Percentiles rank a stretch among this genome's conserved stretches.
phyloP scores from a whole-genome alignment of 257 asterid genomes.

The Jacaranda mimosifolia region DNA sequence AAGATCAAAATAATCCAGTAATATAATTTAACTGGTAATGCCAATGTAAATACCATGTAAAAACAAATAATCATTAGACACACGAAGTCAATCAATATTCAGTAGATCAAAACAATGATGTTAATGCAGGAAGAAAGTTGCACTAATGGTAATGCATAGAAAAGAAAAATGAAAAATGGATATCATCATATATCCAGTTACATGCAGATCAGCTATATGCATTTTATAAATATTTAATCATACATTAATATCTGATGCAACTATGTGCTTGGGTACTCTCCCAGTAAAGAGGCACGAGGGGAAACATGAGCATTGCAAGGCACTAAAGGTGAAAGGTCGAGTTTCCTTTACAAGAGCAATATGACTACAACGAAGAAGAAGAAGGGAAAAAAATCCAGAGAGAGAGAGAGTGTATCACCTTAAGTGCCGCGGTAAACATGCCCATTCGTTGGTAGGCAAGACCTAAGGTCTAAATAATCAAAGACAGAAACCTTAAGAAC shows the following conservation, averaged over 20 bases:
- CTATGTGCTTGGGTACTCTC: not conserved
- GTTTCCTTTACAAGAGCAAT: constrained; percentile 17
- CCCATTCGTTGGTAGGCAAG: constrained; percentile 95
- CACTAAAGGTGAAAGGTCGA: constrained; percentile 14
- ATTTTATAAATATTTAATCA: not conserved
- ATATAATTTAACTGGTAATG: not conserved
- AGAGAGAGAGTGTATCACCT: constrained; percentile 56
- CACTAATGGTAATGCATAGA: constrained; percentile 1
- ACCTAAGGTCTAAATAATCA: constrained; percentile 74
- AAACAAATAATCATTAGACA: not conserved
- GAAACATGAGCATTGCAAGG: not conserved
- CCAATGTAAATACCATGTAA: not conserved
- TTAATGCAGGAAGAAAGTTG: constrained; percentile 17
- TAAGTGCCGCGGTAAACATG: constrained; percentile 96
- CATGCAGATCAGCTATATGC: constrained; percentile 29
- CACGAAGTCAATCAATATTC: not conserved
- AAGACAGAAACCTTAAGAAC: constrained; percentile 23
- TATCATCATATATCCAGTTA: constrained; percentile 9
- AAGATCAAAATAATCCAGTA: constrained; percentile 13
- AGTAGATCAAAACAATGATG: not conserved
- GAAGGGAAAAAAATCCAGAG: not conserved
- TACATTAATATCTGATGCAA: constrained; percentile 13
- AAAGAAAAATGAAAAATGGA: constrained; percentile 5
- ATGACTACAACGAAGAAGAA: not conserved
- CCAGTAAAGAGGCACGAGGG: not conserved